Evolutionary conservation across 768 basidiomycete genomes (phyloP).

Genomic region (Pisolithus microcarpus): DNA sequence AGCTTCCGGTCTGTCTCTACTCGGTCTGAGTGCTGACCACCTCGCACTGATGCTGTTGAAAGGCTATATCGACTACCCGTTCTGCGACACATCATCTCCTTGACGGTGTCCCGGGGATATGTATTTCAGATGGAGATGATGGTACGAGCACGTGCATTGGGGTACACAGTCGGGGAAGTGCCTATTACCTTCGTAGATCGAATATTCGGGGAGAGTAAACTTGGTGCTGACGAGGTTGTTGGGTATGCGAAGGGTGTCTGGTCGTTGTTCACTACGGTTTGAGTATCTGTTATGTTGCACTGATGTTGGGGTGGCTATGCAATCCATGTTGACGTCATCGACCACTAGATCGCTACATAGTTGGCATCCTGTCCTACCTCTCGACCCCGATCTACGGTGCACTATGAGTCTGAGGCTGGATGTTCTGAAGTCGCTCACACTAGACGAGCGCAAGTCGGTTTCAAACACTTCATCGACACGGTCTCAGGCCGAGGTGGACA

Average conservation of each 20-base stretch:
- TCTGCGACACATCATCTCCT: conserved; percentile 74
- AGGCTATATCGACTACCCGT: conserved; percentile 75
- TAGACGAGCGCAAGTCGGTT: conserved; percentile 27
- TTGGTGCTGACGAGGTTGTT: conserved; percentile 83
- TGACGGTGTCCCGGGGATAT: conserved; percentile 83
- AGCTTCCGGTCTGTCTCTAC: conserved; percentile 63
- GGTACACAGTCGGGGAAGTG: conserved; percentile 83
- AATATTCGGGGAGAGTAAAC: conserved; percentile 89
- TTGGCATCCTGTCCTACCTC: too few relatives aligned
- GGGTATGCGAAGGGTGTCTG: conserved; percentile 83
- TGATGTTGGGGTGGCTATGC: background rate
- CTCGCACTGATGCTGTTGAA: background rate
- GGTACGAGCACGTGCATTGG: conserved; percentile 77
- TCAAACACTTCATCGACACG: conserved; percentile 3
- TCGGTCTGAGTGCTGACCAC: conserved; percentile 1
- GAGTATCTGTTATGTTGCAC: conserved; percentile 7
- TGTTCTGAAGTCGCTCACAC: conserved; percentile 52
- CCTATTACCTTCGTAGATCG: conserved; percentile 95
- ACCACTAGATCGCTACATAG: too few relatives aligned
- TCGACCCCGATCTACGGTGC: conserved; percentile 1
- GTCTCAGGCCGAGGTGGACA: conserved; percentile 37
- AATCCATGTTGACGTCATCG: conserved; percentile 5
- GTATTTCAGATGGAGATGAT: conserved; percentile 99
- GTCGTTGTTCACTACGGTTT: conserved; percentile 69
- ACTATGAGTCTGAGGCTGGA: conserved; percentile 67